Evolutionary conservation across 139 green algal species (phyloP).

Genomic region (Chlamydomonas applanata): DNA sequence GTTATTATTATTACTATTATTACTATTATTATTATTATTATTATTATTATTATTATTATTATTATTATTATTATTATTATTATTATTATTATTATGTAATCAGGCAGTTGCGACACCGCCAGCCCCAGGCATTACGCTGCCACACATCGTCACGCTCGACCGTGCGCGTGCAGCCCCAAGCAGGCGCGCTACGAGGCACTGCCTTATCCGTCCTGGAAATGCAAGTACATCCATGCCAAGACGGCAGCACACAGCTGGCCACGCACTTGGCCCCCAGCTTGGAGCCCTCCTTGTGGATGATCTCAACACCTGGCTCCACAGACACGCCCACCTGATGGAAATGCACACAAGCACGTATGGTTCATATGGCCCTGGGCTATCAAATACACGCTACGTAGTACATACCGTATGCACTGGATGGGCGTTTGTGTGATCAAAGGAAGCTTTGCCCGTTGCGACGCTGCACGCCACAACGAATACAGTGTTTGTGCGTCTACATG

Average conservation of each 20-base stretch:
- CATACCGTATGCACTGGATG: too few relatives aligned
- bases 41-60: not conserved
- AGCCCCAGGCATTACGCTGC: too few relatives aligned
- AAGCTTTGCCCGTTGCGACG: not conserved
- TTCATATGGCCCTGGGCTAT: not conserved
- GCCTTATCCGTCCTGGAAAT: too few relatives aligned
- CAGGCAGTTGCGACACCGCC: too few relatives aligned
- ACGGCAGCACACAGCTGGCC: too few relatives aligned
- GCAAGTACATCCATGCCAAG: too few relatives aligned
- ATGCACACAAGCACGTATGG: not conserved
- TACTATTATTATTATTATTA: not conserved
- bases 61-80: not conserved
- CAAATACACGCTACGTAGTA: too few relatives aligned
- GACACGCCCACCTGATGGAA: conserved; percentile 9
- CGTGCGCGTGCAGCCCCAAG: too few relatives aligned
- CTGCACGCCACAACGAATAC: not conserved
- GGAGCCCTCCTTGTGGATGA: conserved; percentile 24
- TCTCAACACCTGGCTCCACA: conserved; percentile 22
- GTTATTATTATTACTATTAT: conserved; percentile 4
- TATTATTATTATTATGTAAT: conserved; percentile 9
- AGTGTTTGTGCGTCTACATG: too few relatives aligned
- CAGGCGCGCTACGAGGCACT: too few relatives aligned
- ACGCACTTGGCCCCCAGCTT: conserved; percentile 18
- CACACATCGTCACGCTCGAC: too few relatives aligned
- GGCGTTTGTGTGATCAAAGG: too few relatives aligned